Conservation (phyloP, 2,329 filamentous ascomycete genomes). For the Ophiostoma perfectum region DNA sequence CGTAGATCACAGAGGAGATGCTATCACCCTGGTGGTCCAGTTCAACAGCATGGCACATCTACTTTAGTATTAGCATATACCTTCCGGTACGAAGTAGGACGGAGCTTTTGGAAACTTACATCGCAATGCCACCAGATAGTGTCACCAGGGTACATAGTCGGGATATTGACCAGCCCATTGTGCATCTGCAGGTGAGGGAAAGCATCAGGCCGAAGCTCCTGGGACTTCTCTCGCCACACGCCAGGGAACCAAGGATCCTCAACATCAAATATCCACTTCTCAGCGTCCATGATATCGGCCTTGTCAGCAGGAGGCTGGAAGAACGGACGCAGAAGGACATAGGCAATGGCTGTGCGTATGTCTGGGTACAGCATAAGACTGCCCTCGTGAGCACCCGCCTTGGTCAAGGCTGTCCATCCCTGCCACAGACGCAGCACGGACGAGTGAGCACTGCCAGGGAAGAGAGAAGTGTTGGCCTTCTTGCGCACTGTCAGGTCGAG, state of each 20-base stretch:
- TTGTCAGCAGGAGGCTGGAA: constrained; percentile 34
- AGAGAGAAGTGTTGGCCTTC: constrained; percentile 34
- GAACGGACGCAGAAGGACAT: constrained; percentile 40
- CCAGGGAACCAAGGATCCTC: constrained; percentile 36
- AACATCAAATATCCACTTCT: constrained; percentile 35
- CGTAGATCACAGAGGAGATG: constrained; percentile 19
- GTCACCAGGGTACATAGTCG: constrained; percentile 37
- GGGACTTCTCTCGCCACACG: constrained; percentile 34
- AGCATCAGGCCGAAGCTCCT: constrained; percentile 34
- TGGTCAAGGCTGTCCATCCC: constrained; percentile 41
- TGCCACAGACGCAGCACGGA: constrained; percentile 38
- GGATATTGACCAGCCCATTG: constrained; percentile 37
- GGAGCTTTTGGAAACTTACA: constrained; percentile 12
- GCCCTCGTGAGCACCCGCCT: constrained; percentile 34
- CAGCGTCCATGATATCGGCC: constrained; percentile 34
- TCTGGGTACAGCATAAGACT: constrained; percentile 39
- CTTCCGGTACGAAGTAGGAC: no score
- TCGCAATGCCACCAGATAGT: constrained; percentile 28
- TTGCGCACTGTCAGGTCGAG: constrained; percentile 37
- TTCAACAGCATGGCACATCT: constrained; percentile 25
- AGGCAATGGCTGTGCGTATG: constrained; percentile 35
- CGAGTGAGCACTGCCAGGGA: constrained; percentile 36
- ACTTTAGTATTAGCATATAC: not conserved
- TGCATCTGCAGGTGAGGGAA: constrained; percentile 38
- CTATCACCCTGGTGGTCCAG: constrained; percentile 18